phyloP scores from a whole-genome alignment of 1,139 yeast genomes.

The Scheffersomyces titani region DNA sequence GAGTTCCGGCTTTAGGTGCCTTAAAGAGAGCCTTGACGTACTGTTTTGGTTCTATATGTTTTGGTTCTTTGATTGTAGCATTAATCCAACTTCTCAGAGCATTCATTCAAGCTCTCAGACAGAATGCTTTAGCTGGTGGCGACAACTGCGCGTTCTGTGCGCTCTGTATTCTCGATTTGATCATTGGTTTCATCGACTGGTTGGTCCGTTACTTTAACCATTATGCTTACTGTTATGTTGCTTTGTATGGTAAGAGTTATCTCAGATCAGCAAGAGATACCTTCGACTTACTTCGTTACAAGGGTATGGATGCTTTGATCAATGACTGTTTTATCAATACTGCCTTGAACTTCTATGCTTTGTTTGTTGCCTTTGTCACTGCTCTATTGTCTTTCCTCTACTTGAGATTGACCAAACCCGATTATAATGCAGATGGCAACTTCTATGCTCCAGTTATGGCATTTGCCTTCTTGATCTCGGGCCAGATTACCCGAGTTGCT shows the following conservation, averaged over 20 bases:
- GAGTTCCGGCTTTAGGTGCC: constrained; percentile 78
- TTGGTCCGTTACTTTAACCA: constrained; percentile 83
- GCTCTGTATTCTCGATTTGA: constrained; percentile 56
- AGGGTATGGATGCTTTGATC: constrained; percentile 84
- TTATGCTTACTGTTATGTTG: constrained; percentile 86
- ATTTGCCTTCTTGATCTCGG: constrained; percentile 71
- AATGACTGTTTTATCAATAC: constrained; percentile 83
- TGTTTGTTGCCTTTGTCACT: constrained; percentile 68
- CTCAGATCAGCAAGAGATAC: constrained; percentile 78
- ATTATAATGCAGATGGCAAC: constrained; percentile 64
- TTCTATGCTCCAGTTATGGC: constrained; percentile 79
- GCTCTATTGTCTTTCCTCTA: constrained; percentile 73
- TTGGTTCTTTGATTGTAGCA: constrained; percentile 83
- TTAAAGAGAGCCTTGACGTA: constrained; percentile 81
- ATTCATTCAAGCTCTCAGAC: constrained; percentile 46
- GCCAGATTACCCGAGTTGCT: constrained; percentile 75
- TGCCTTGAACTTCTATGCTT: constrained; percentile 69
- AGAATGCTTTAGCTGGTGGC: constrained; percentile 57
- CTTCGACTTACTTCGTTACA: constrained; percentile 71
- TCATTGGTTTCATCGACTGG: constrained; percentile 73
- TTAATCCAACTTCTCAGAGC: constrained; percentile 66
- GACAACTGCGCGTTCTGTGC: constrained; percentile 57
- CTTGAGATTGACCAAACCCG: constrained; percentile 71
- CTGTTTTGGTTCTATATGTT: constrained; percentile 88
- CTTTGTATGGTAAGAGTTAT: constrained; percentile 82